A percentile compares a stretch with the other conserved stretches of the same genome.
Conservation (phyloP, 306 rosid genomes). For the Pterocarpus santalinus region DNA sequence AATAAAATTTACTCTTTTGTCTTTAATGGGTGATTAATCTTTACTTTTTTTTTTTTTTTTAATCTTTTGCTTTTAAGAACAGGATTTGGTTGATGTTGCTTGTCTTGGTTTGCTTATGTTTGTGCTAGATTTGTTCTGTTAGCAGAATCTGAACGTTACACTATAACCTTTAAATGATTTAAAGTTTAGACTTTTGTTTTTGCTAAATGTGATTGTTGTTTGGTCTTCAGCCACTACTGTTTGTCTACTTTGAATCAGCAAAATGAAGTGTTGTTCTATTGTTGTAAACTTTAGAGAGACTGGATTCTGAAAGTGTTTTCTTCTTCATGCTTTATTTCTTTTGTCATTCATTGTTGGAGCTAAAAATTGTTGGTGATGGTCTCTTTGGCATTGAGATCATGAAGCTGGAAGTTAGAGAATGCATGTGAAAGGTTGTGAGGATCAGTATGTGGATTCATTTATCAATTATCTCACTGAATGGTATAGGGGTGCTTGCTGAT, state of each 20-base stretch:
- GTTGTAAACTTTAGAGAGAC: neutral
- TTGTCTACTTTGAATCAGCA: neutral
- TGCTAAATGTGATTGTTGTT: neutral
- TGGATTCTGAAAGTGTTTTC: neutral
- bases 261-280: slow-evolving; percentile 5
- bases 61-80: neutral
- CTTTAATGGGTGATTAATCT: slow-evolving; percentile 13
- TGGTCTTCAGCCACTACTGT: neutral
- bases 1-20: slow-evolving; percentile 10
- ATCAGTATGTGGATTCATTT: neutral
- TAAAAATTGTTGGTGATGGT: neutral
- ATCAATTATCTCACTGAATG: slow-evolving; percentile 17
- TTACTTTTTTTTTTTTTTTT: neutral
- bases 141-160: slow-evolving; percentile 1
- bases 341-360: too few species aligned
- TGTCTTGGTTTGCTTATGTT: neutral
- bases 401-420: neutral
- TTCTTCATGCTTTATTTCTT: neutral
- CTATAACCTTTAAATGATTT: too few species aligned
- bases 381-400: neutral
- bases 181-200: too few species aligned
- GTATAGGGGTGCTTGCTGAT: slow-evolving; percentile 84
- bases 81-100: slow-evolving; percentile 22
- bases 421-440: neutral
- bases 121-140: neutral